These are phyloP conservation scores for Pythium sp. DNA, from an alignment of 352 stramenopile genomes.

Conservation along the genomic window DNA sequence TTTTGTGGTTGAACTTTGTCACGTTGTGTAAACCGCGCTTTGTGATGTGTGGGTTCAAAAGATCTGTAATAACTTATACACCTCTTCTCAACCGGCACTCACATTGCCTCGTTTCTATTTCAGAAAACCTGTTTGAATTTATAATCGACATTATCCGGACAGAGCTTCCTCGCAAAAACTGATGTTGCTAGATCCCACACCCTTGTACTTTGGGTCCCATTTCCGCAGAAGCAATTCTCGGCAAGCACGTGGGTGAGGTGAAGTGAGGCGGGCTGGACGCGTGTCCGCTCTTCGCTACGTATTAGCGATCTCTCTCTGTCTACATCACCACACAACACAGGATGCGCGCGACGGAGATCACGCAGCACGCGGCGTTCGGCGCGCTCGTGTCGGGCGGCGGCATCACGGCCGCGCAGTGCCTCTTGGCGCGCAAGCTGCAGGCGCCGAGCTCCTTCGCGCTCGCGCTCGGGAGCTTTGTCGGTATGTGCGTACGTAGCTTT, in stretches of 20 bases:
- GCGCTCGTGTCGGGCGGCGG: slow-evolving; percentile 32
- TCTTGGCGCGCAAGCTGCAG: slow-evolving; percentile 38
- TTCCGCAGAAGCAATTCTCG: not conserved
- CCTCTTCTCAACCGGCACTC: not conserved
- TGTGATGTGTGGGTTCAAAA: not conserved
- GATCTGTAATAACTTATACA: not conserved
- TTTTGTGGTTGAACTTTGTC: not conserved
- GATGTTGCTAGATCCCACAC: not conserved
- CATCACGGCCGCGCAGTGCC: slow-evolving; percentile 29
- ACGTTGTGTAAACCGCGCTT: not conserved
- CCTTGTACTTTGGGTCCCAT: not conserved
- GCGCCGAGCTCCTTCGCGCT: slow-evolving; percentile 46
- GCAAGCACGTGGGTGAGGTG: not conserved
- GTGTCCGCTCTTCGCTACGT: not conserved
- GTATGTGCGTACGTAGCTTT: slow-evolving; percentile 13
- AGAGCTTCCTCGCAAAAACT: not conserved
- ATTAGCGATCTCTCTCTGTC: not conserved
- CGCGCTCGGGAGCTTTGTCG: slow-evolving; percentile 52
- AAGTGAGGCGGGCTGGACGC: not conserved
- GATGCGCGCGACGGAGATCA: slow-evolving; percentile 6
- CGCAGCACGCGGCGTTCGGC: slow-evolving; percentile 39
- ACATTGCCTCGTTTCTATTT: not conserved
- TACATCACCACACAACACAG: not conserved
- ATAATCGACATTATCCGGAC: not conserved
- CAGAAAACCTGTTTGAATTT: not conserved